These are phyloP conservation scores for Penicillium concentricum DNA, from an alignment of 2,329 filamentous ascomycete genomes.

Conservation along the genomic window DNA sequence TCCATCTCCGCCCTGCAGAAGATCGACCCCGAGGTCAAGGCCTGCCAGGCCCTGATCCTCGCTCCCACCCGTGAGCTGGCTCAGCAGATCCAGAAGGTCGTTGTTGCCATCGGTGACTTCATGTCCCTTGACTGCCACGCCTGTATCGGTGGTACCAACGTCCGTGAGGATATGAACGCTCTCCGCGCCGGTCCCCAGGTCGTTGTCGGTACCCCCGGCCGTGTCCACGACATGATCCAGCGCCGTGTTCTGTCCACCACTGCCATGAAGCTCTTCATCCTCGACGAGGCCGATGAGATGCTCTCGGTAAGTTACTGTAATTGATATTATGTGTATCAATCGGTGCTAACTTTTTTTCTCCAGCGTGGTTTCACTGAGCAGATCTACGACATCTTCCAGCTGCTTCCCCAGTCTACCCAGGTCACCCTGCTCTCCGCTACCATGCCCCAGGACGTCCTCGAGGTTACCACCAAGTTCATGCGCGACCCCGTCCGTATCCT, in stretches of 20 bases:
- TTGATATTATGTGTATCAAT: not conserved
- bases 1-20: conserved; percentile 99
- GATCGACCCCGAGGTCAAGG: conserved; percentile 92
- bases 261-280: conserved; percentile 75
- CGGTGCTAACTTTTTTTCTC: conserved; percentile 2
- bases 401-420: conserved; percentile 92
- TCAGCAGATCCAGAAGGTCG: conserved; percentile 96
- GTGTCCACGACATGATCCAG: conserved; percentile 83
- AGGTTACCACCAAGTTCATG: conserved; percentile 99
- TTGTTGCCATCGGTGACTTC: conserved; percentile 99
- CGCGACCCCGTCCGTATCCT: conserved; percentile 61
- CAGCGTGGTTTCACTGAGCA: conserved; percentile 97
- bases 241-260: conserved; percentile 70
- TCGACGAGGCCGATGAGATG: conserved; percentile 74
- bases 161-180: conserved; percentile 96
- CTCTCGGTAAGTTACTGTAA: conserved; percentile 45
- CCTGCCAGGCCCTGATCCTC: conserved; percentile 96
- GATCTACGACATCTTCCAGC: conserved; percentile 98
- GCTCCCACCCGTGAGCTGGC: conserved; percentile 96
- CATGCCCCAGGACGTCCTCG: conserved; percentile 93
- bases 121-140: conserved; percentile 99
- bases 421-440: conserved; percentile 98
- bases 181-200: conserved; percentile 98
- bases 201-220: conserved; percentile 94
- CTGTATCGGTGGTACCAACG: conserved; percentile 96